Evolutionary conservation across 371 early-diverging fungal species (phyloP), one percentile per base, ranked within the genome.

Genomic region (Mortierella sp.): DNA sequence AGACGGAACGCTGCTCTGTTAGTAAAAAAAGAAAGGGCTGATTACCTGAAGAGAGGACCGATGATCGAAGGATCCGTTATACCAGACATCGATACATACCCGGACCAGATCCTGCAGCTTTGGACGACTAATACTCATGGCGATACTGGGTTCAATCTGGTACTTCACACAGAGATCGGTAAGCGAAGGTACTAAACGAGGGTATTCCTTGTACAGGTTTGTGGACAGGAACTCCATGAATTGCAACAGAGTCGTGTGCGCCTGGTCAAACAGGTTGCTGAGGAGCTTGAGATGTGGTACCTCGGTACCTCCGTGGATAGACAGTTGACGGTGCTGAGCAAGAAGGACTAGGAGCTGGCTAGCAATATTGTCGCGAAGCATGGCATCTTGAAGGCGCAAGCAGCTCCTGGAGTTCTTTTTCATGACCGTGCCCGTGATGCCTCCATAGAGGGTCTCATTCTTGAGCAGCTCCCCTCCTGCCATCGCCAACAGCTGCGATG

Each of bases 71-170:
- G n/a, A n/a, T n/a, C n/a, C n/a, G n/a, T n/a, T n/a, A n/a, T n/a
- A n/a, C n/a, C n/a, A 3, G 39, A 46, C 23, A 76, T 48, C 6
- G 32, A 59, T 0, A n/a, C 28, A 34, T 43, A 26, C 62, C 37
- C 49, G 48, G 21, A 51, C 51, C 52, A 60, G n/a, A 31, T 72
- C 60, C 32, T 81, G 80, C 6, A 92, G 79, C 47, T 85, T 90
- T 17, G 93, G 93, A 6, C 96, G 83, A 7, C 88, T 72, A 31
- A 93, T 83, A 27, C 85, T 83, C 82, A 95, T 89, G 5, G 92
- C 90, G n/a, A 88, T 72, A n/a, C 87, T 87, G 44, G 89, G 84
- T n/a, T 91, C 86, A 21, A 95, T 62, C 4, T 81, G 82, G 67
- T 89, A 94, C 3, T 81, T 79, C 1, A 51, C 65, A 14, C 84